phyloP scores from a whole-genome alignment of 371 early-diverging fungal species.

The Sporodiniella umbellata region DNA sequence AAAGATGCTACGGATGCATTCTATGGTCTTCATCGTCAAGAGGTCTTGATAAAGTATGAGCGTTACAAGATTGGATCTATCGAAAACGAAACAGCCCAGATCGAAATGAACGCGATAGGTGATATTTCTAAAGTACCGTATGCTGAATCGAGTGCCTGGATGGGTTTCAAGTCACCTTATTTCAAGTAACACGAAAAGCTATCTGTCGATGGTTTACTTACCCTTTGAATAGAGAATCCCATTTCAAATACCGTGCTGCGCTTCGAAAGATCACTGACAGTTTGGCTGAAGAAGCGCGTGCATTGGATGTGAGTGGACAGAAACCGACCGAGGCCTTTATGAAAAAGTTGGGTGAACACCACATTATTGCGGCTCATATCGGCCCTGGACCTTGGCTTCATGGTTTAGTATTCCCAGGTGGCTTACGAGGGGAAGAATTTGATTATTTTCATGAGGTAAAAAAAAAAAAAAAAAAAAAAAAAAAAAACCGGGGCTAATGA shows the following conservation, averaged over 20 bases:
- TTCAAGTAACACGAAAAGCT: conserved; percentile 18
- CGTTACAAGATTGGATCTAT: conserved; percentile 48
- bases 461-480: too few species aligned
- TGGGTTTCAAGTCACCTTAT: conserved; percentile 55
- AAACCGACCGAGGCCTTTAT: conserved; percentile 44
- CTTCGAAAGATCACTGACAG: conserved; percentile 39
- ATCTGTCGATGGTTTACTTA: not conserved
- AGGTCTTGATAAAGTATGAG: conserved; percentile 12
- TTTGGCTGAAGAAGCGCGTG: conserved; percentile 36
- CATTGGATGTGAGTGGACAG: conserved; percentile 37
- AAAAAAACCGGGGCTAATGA: too few species aligned
- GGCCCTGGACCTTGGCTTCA: conserved; percentile 39
- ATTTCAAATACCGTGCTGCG: conserved; percentile 42
- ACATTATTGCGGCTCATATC: conserved; percentile 30
- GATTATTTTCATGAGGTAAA: conserved; percentile 63
- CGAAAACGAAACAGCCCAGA: conserved; percentile 28
- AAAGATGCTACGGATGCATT: conserved; percentile 16
- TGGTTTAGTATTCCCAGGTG: conserved; percentile 41
- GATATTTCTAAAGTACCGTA: conserved; percentile 53
- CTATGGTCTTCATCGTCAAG: conserved; percentile 11
- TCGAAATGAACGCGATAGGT: conserved; percentile 28
- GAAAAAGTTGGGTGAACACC: conserved; percentile 38
- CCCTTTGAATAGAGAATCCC: conserved; percentile 46
- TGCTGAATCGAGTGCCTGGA: conserved; percentile 48
- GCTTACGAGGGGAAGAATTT: conserved; percentile 54